phyloP scores from a whole-genome alignment of 305 asterid species.

The Fraxinus platypoda region DNA sequence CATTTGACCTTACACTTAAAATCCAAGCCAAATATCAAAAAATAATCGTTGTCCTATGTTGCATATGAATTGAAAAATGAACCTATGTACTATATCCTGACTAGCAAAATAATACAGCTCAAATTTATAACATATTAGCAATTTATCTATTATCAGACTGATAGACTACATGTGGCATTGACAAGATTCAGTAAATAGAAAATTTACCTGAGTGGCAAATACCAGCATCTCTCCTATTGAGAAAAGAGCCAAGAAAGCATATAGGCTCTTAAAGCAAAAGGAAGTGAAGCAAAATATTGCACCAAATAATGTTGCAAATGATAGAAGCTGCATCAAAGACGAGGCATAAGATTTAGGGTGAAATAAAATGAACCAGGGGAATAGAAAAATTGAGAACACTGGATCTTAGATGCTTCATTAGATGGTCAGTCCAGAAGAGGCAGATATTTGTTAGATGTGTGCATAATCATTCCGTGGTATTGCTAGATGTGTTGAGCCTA shows the following conservation, averaged over 20 bases:
- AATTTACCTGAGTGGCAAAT: slow-evolving; percentile 84
- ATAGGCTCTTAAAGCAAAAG: slow-evolving; percentile 74
- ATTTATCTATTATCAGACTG: background rate
- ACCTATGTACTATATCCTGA: background rate
- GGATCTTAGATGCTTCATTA: background rate
- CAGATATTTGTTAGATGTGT: background rate
- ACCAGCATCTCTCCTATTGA: slow-evolving; percentile 84
- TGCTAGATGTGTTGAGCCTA: background rate
- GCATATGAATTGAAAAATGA: background rate
- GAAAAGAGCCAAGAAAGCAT: slow-evolving; percentile 59
- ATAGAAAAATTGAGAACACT: background rate
- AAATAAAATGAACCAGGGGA: background rate
- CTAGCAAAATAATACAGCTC: background rate
- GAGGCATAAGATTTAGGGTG: background rate
- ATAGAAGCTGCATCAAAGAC: slow-evolving; percentile 61
- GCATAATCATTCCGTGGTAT: background rate
- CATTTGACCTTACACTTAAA: background rate
- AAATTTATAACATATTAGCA: background rate
- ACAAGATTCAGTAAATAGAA: slow-evolving; percentile 6
- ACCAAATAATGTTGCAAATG: slow-evolving; percentile 68
- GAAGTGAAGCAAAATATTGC: slow-evolving; percentile 84
- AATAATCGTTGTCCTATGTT: background rate
- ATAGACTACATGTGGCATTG: background rate
- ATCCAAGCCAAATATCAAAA: background rate
- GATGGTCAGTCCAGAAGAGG: background rate